Percentiles rank a stretch among this genome's conserved stretches.
Conservation (phyloP, 306 rosid species). For the Vicia sativa region DNA sequence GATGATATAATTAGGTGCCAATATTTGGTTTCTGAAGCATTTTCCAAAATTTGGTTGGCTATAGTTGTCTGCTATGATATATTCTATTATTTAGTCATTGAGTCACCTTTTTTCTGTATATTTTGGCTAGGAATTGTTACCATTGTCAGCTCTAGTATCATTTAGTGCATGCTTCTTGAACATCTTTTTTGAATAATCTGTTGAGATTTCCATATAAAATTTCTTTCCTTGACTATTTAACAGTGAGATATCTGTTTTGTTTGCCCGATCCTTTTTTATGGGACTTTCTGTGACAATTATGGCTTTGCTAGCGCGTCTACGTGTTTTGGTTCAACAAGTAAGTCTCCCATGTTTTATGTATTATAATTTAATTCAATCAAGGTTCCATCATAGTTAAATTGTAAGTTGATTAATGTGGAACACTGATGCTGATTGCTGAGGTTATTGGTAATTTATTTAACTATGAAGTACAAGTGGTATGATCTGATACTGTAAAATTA, state of each 20-base stretch:
- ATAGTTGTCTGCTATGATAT: background rate
- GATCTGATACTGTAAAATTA: slow-evolving; percentile 17
- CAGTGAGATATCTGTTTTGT: slow-evolving; percentile 76
- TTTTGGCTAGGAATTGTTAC: background rate
- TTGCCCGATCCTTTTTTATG: slow-evolving; percentile 78
- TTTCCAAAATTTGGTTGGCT: slow-evolving; percentile 10
- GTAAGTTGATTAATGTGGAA: background rate
- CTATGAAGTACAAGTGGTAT: background rate
- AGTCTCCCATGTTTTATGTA: slow-evolving; percentile 39
- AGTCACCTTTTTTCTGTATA: slow-evolving; percentile 19
- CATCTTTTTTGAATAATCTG: slow-evolving; percentile 2
- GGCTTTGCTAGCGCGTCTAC: slow-evolving; percentile 83
- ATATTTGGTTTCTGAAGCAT: background rate
- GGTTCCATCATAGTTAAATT: slow-evolving; percentile 8
- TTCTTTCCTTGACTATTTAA: slow-evolving; percentile 59
- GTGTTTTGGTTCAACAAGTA: slow-evolving; percentile 86
- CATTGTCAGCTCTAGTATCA: background rate
- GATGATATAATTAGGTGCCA: background rate
- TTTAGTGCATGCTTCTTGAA: slow-evolving; percentile 17
- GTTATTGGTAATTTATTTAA: background rate
- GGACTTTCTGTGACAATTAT: slow-evolving; percentile 69
- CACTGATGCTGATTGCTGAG: background rate
- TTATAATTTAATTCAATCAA: background rate
- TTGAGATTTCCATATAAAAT: slow-evolving; percentile 7
- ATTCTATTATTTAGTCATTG: slow-evolving; percentile 3